phyloP scores from a whole-genome alignment of 768 basidiomycete species.

The Amanita pseudoporphyria region DNA sequence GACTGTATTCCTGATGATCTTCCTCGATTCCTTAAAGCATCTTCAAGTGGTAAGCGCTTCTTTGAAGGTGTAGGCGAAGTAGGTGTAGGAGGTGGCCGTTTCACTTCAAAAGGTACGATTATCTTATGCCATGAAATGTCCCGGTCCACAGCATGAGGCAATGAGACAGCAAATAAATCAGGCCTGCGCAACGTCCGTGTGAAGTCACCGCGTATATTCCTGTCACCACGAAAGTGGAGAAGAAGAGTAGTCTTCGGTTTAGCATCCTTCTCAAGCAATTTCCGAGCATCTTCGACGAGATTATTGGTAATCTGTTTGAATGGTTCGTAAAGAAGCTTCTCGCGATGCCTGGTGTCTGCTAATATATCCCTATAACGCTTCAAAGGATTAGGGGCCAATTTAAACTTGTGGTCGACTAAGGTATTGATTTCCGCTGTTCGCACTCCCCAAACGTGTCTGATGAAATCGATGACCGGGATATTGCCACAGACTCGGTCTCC shows the following conservation, averaged over 20 bases:
- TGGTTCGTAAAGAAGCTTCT: no score
- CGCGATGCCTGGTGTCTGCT: no score
- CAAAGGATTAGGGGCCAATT: background rate
- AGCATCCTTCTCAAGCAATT: background rate
- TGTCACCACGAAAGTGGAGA: background rate
- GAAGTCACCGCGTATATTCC: background rate
- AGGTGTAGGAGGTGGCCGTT: background rate
- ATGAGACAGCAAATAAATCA: background rate
- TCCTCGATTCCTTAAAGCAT: background rate
- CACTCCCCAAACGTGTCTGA: background rate
- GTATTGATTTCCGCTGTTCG: background rate
- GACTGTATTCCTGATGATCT: no score
- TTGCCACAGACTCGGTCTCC: no score
- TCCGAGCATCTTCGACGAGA: no score
- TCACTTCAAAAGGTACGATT: background rate
- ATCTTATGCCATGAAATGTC: background rate
- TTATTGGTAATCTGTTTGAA: no score
- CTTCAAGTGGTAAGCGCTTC: background rate
- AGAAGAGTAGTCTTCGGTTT: background rate
- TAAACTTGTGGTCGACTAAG: background rate
- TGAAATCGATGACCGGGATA: background rate
- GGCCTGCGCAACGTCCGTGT: background rate
- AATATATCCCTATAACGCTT: no score
- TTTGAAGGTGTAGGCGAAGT: background rate
- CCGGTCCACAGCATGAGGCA: background rate